phyloP scores from a whole-genome alignment of 2,329 filamentous ascomycete species.

The Zasmidium citrigriseum region DNA sequence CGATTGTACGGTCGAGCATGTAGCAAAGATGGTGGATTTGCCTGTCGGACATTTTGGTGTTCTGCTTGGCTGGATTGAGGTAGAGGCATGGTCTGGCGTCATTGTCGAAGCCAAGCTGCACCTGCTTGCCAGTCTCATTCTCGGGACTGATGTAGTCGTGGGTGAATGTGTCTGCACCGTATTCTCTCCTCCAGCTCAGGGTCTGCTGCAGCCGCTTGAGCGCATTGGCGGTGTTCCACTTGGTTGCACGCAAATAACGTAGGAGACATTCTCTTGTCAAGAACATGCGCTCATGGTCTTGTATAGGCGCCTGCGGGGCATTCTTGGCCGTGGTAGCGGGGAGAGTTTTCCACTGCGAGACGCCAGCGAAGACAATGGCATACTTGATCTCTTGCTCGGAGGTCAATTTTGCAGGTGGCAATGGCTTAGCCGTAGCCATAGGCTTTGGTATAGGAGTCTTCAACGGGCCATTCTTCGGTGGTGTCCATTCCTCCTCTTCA shows the following conservation, averaged over 20 bases:
- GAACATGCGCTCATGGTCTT: slow-evolving; percentile 82
- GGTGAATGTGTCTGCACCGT: slow-evolving; percentile 76
- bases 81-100: slow-evolving; percentile 86
- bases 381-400: slow-evolving; percentile 82
- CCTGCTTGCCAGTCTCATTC: slow-evolving; percentile 95
- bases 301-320: slow-evolving; percentile 63
- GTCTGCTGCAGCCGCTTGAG: slow-evolving; percentile 79
- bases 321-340: slow-evolving; percentile 63
- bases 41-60: slow-evolving; percentile 80
- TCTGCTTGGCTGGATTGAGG: slow-evolving; percentile 85
- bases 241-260: slow-evolving; percentile 89
- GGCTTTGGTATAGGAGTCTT: slow-evolving; percentile 36
- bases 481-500: slow-evolving; percentile 27
- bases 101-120: slow-evolving; percentile 84
- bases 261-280: slow-evolving; percentile 89
- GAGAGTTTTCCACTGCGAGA: slow-evolving; percentile 70
- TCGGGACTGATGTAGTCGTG: slow-evolving; percentile 88
- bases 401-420: slow-evolving; percentile 61
- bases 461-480: slow-evolving; percentile 31
- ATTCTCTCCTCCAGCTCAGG: slow-evolving; percentile 86
- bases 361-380: slow-evolving; percentile 69
- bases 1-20: slow-evolving; percentile 89
- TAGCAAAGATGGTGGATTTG: slow-evolving; percentile 94
- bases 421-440: slow-evolving; percentile 56
- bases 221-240: slow-evolving; percentile 78